phyloP scores from a whole-genome alignment of 768 basidiomycete genomes.

The Suillus cothurnatus region DNA sequence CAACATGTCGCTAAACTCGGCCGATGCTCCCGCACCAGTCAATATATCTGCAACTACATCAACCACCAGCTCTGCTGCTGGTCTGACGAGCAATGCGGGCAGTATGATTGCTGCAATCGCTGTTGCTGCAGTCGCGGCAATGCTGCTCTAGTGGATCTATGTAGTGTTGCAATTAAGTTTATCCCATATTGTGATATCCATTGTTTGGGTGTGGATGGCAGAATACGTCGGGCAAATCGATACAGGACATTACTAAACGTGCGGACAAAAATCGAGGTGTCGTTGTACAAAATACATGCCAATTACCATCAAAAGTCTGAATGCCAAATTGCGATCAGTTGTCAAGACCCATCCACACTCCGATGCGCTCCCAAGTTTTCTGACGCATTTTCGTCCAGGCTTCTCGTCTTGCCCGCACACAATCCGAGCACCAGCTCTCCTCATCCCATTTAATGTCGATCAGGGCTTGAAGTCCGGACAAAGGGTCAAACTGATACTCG shows the following conservation, averaged over 20 bases:
- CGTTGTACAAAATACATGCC: not conserved
- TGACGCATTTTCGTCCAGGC: constrained; percentile 32
- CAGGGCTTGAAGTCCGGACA: constrained; percentile 38
- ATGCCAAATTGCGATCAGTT: not conserved
- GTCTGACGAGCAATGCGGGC: not conserved
- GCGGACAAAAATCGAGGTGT: not conserved
- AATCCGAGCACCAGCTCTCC: constrained; percentile 38
- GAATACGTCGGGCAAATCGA: not conserved
- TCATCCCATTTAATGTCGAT: constrained; percentile 27
- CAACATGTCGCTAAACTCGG: constrained; percentile 37
- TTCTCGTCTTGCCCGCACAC: constrained; percentile 30
- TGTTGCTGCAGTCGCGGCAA: not conserved
- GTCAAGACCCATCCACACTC: constrained; percentile 28
- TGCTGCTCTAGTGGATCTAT: not conserved
- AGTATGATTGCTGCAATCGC: not conserved
- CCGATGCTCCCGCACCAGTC: constrained; percentile 39
- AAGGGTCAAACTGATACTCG: constrained; percentile 34
- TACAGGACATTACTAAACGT: not conserved
- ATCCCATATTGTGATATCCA: not conserved
- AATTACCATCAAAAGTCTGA: not conserved
- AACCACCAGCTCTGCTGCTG: constrained; percentile 2
- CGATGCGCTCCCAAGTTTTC: constrained; percentile 35
- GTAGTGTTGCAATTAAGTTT: not conserved
- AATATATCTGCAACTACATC: constrained; percentile 40
- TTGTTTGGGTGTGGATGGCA: not conserved